A percentile compares a stretch with the other conserved stretches of the same genome.
Evolutionary conservation across 441 rosid species (phyloP).

Genomic region (Metrosideros polymorpha): DNA sequence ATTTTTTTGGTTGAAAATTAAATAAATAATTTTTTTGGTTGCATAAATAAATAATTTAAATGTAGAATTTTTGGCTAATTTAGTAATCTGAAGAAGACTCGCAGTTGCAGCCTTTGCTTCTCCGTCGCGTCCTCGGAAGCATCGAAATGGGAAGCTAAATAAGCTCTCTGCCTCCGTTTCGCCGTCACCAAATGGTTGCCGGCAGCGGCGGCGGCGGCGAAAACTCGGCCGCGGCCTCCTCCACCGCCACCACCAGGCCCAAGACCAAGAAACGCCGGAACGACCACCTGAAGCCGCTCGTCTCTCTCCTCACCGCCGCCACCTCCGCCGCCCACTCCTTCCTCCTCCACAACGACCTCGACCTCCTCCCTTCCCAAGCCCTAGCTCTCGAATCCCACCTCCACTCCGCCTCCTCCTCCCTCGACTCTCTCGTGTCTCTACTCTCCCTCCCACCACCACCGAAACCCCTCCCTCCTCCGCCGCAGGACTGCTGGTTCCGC

Average conservation of each 20-base stretch:
- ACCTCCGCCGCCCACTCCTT: constrained; percentile 31
- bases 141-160: neutral
- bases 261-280: constrained; percentile 2
- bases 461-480: neutral
- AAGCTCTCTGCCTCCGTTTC: neutral
- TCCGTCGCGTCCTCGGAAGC: neutral
- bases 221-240: neutral
- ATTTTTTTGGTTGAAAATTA: no score
- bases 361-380: constrained; percentile 47
- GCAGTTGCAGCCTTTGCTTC: neutral
- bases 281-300: constrained; percentile 8
- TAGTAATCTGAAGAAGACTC: neutral
- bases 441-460: neutral
- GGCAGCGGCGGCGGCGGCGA: neutral
- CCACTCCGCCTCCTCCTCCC: constrained; percentile 18
- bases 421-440: neutral
- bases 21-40: no score
- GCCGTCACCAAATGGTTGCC: constrained; percentile 7
- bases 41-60: neutral
- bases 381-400: constrained; percentile 45
- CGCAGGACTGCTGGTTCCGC: neutral
- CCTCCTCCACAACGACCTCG: constrained; percentile 34
- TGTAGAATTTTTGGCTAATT: neutral
- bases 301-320: constrained; percentile 32
- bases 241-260: neutral